A percentile compares a stretch with the other conserved stretches of the same genome.
Conservation (phyloP, 139 green algal genomes). For the Coccomyxa sp. region DNA sequence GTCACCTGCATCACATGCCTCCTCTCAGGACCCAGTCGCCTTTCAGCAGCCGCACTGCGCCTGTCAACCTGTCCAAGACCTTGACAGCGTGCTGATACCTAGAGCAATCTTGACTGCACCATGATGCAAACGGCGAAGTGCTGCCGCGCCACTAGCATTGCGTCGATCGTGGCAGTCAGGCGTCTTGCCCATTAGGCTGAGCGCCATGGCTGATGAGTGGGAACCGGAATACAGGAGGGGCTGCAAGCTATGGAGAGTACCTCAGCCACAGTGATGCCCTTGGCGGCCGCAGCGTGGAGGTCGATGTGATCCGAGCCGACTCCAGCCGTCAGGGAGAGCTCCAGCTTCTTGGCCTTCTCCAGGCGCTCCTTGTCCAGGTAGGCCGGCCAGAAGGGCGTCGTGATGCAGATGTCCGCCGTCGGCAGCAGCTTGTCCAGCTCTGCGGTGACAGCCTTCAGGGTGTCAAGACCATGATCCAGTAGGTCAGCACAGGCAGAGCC, state of each 20-base stretch:
- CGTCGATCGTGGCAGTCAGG: neutral
- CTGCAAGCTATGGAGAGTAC: too few relatives aligned
- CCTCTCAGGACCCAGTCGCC: too few relatives aligned
- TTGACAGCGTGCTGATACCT: too few relatives aligned
- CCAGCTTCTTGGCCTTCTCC: conserved; percentile 12
- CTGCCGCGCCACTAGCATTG: neutral
- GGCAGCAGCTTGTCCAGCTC: conserved; percentile 15
- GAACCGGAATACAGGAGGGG: too few relatives aligned
- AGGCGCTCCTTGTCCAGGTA: conserved; percentile 17
- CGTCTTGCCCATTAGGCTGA: neutral
- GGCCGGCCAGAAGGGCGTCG: conserved; percentile 24
- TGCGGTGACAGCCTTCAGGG: neutral
- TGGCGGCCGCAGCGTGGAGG: conserved; percentile 17
- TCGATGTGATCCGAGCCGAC: conserved; percentile 26
- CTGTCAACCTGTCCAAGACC: too few relatives aligned
- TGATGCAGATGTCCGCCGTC: conserved; percentile 19
- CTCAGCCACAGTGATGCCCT: conserved; percentile 26
- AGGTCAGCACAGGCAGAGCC: neutral
- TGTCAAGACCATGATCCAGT: neutral
- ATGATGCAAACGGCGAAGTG: too few relatives aligned
- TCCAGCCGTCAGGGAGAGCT: conserved; percentile 25
- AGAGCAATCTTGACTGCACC: too few relatives aligned
- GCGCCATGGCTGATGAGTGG: too few relatives aligned
- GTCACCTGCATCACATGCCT: neutral
- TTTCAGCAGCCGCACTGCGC: too few relatives aligned